Base-by-base conservation (phyloP, 2,329 filamentous ascomycete genomes). In the Thielaviopsis ethacetica region DNA sequence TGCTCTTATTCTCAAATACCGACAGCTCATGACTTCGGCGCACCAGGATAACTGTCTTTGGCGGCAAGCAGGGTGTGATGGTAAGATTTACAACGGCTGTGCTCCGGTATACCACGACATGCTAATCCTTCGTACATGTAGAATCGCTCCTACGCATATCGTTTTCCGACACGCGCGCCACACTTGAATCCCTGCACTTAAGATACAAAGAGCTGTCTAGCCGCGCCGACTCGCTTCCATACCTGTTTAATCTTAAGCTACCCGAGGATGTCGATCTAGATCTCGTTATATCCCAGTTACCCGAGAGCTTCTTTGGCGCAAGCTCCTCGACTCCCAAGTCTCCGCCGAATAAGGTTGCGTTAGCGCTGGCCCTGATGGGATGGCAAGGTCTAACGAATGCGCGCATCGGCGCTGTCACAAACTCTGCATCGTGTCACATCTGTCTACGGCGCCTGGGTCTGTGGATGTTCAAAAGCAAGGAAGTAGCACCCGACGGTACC, bases 381-480 rank as follows among this genome's bases (percentile, higher is more conserved):
- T 91, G 88, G 87, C 81, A 88, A 65, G 82, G 82, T n/a, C 73
- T 82, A 2, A 73, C 71, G 6, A 77, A 80, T 64, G 63, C 72
- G 13, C 71, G 76, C 67, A 71, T 82, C 65, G 70, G 83, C 67
- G 71, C 81, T 1, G 80, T 85, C 22, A 82, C 84, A 49, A 86
- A 88, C 62, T 80, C 91, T 17, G 84, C 87, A 5, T 83, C 83
- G 4, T 98, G 93, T 69, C 79, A 85, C 61, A 87, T 88, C 21
- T 98, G 93, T 68, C 86, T 95, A 66, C 83, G 93, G 61, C 83
- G 91, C 1, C 76, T 97, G 0, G 93, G 93, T 0, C 76, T 98
- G 1, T 98, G 93, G 93, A 85, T 98, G 75, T 97, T 95, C 69
- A 86, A 83, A 66, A 84, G 83, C 69, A 90, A 84, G 69, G 80